Percentiles rank a stretch among this genome's conserved stretches.
These are phyloP conservation scores for Castanea sativa DNA, from an alignment of 306 rosid genomes.

Conservation along the genomic window DNA sequence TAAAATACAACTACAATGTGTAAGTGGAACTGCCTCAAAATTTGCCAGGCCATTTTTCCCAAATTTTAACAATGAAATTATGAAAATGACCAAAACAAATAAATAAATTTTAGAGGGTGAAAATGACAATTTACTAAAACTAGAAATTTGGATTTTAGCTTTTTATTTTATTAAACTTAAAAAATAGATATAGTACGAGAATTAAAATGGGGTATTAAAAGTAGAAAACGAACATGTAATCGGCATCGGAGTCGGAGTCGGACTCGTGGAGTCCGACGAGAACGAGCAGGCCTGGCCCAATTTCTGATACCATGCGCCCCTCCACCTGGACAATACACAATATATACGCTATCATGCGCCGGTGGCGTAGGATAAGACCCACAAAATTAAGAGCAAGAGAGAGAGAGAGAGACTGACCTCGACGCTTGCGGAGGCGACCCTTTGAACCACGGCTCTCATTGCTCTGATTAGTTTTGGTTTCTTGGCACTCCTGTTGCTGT, in stretches of 20 bases:
- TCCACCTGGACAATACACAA: conserved; percentile 52
- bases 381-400: neutral
- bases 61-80: no score
- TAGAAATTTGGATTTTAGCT: no score
- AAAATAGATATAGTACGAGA: no score
- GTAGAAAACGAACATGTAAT: conserved; percentile 53
- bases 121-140: no score
- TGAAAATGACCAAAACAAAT: no score
- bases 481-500: conserved; percentile 5
- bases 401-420: conserved; percentile 36
- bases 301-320: conserved; percentile 67
- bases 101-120: no score
- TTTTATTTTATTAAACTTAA: neutral
- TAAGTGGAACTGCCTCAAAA: no score
- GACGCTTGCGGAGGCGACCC: conserved; percentile 86
- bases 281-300: conserved; percentile 93
- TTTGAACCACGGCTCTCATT: conserved; percentile 90
- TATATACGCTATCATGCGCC: neutral
- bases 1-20: no score
- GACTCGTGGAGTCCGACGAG: conserved; percentile 84
- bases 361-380: conserved; percentile 5
- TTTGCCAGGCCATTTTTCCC: no score
- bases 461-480: conserved; percentile 29
- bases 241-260: conserved; percentile 76
- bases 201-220: neutral